Base-by-base conservation (phyloP, 1,139 yeast species). In the Arxiozyma bovina region DNA sequence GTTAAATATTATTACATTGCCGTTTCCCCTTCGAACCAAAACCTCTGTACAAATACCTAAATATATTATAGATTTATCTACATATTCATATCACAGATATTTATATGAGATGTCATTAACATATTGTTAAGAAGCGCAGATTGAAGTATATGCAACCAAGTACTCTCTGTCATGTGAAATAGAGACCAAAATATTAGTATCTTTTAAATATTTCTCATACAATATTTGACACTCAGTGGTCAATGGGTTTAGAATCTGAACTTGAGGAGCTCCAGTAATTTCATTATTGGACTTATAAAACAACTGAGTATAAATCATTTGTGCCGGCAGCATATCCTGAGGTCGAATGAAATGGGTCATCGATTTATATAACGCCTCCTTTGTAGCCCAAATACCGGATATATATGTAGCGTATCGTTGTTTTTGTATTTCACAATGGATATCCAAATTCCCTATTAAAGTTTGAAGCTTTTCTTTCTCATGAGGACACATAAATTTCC, bases 301-400 rank as follows among this genome's bases (percentile, higher is more conserved):
- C 8, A 67, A 54, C 25, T 56, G 56, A 1, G 70, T 63, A 53
- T 67, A 68, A 21, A 68, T 55, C 12, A 57, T 52, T 48, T 61
- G 61, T 1, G 71, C 70, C 1, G 71, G 66, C 4, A 67, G 69
- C 40, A 61, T 44, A 6, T 50, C 51, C 4, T 54, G 42, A 12
- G 50, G 43, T 4, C 60, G 59, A 5, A 58, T 57, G 27, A 47
- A 61, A 17, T 54, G 48, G 11, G 56, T 50, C 30, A 68, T 46
- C 1, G 68, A 60, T 54, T 68, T 68, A 34, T 56, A 59, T 3
- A 60, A 20, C 4, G 68, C 58, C 54, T 68, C 71, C 53, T 68
- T 68, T 6, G 64, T 51, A 7, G 70, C 68, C 72, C 72, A 68
- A 17, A 67, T 53, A 4, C 72, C 70, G 15, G 67, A 67, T 1